Percentiles rank a stretch among this genome's conserved stretches.
Evolutionary conservation across 2,329 filamentous ascomycete genomes (phyloP).

Genomic region (Neonectria faginata): DNA sequence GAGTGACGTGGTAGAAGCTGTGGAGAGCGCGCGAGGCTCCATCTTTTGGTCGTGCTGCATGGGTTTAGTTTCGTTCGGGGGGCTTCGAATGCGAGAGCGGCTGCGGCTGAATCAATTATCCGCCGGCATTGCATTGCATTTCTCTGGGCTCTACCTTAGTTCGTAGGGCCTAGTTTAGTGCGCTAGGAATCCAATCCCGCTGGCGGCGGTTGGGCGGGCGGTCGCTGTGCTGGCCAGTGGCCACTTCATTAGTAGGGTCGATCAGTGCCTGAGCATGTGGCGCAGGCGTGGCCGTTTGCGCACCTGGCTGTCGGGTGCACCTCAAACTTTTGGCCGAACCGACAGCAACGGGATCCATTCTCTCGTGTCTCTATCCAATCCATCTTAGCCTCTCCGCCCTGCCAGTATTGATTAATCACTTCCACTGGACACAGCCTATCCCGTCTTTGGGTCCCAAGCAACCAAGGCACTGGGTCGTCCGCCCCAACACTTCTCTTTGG

Average conservation of each 20-base stretch:
- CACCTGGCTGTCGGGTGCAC: conserved; percentile 11
- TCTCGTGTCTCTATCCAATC: conserved; percentile 8
- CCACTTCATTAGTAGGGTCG: too few relatives aligned
- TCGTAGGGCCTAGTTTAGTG: conserved; percentile 3
- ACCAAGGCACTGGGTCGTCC: neutral
- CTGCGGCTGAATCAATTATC: conserved; percentile 34
- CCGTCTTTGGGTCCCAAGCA: neutral
- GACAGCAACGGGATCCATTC: conserved; percentile 3
- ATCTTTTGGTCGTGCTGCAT: neutral
- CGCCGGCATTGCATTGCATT: neutral
- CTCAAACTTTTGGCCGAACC: conserved; percentile 21
- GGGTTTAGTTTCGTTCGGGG: neutral
- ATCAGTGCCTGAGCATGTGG: conserved; percentile 7
- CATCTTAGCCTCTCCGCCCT: conserved; percentile 34
- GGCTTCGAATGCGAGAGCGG: conserved; percentile 17
- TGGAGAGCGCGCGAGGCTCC: neutral
- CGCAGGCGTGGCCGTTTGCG: conserved; percentile 18
- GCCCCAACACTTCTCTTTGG: neutral
- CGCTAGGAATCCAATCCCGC: conserved; percentile 1
- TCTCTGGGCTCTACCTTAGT: neutral
- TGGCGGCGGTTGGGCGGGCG: conserved; percentile 3
- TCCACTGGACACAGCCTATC: neutral
- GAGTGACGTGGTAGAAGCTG: conserved; percentile 8
- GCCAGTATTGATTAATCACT: conserved; percentile 28
- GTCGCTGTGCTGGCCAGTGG: neutral